phyloP scores from a whole-genome alignment of 1,284 basidiomycete species.

The Cryptococcus hybrid region DNA sequence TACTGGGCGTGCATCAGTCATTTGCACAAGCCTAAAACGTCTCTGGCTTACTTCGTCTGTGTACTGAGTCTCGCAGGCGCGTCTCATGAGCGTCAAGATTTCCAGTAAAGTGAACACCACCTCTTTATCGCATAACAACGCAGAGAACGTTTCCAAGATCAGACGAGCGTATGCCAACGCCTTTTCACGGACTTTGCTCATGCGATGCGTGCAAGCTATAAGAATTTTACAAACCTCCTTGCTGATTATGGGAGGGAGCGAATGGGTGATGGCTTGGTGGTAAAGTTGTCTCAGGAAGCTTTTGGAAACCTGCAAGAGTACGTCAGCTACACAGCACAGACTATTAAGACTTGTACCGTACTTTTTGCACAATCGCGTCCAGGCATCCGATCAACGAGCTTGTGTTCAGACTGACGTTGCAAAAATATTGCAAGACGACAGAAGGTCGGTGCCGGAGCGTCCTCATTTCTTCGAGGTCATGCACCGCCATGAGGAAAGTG shows the following conservation, averaged over 20 bases:
- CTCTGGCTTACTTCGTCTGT: slow-evolving; percentile 70
- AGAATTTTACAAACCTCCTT: slow-evolving; percentile 74
- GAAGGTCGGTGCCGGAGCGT: slow-evolving; percentile 77
- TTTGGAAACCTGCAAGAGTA: slow-evolving; percentile 38
- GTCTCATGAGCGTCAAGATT: slow-evolving; percentile 81
- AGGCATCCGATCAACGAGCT: slow-evolving; percentile 67
- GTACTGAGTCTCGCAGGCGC: slow-evolving; percentile 87
- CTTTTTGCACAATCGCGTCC: slow-evolving; percentile 84
- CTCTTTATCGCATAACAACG: slow-evolving; percentile 84
- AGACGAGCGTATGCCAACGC: slow-evolving; percentile 81
- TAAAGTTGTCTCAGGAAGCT: slow-evolving; percentile 66
- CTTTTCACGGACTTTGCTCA: slow-evolving; percentile 74
- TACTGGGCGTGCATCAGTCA: slow-evolving; percentile 58
- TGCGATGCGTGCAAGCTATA: slow-evolving; percentile 77
- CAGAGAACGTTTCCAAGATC: slow-evolving; percentile 89
- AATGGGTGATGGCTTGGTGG: slow-evolving; percentile 71
- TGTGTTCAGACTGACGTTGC: slow-evolving; percentile 79
- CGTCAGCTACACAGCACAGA: background rate
- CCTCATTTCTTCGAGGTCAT: slow-evolving; percentile 86
- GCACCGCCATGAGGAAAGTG: slow-evolving; percentile 82
- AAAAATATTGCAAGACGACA: slow-evolving; percentile 82
- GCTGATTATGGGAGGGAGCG: slow-evolving; percentile 69
- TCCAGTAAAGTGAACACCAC: slow-evolving; percentile 89
- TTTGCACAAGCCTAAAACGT: background rate
- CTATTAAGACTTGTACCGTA: slow-evolving; percentile 34